Evolutionary conservation across 768 basidiomycete genomes (phyloP).

Genomic region (Phaffia tasmanica): DNA sequence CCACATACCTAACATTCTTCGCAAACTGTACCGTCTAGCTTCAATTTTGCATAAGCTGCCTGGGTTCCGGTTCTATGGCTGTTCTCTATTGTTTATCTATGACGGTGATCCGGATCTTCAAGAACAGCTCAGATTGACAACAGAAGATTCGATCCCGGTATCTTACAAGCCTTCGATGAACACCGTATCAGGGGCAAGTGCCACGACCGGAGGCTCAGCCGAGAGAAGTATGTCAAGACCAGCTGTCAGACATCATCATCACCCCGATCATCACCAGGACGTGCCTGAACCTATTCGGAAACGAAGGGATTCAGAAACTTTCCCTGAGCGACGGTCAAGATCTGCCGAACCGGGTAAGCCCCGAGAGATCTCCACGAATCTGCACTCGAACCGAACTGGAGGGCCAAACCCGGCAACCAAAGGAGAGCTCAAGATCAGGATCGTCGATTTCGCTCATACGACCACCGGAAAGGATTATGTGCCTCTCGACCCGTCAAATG

Average conservation of each 20-base stretch:
- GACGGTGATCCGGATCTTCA: slow-evolving; percentile 88
- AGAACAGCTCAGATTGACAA: slow-evolving; percentile 41
- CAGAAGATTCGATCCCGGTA: slow-evolving; percentile 15
- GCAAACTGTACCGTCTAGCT: slow-evolving; percentile 87
- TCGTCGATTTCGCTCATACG: slow-evolving; percentile 98
- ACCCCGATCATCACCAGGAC: slow-evolving; percentile 26
- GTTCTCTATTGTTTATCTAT: slow-evolving; percentile 90
- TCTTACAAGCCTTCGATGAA: slow-evolving; percentile 1
- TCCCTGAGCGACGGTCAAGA: slow-evolving; percentile 19
- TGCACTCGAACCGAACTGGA: not conserved
- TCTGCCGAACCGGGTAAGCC: slow-evolving; percentile 21
- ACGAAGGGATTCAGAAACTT: slow-evolving; percentile 2
- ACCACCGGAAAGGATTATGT: slow-evolving; percentile 90
- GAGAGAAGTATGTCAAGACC: too few relatives aligned
- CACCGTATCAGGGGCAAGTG: not conserved
- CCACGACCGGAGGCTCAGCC: too few relatives aligned
- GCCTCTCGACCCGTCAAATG: slow-evolving; percentile 43
- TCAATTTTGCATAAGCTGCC: slow-evolving; percentile 76
- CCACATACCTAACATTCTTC: slow-evolving; percentile 81
- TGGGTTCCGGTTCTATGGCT: slow-evolving; percentile 98
- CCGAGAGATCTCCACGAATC: slow-evolving; percentile 11
- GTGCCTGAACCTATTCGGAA: slow-evolving; percentile 14
- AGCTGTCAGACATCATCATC: slow-evolving; percentile 5
- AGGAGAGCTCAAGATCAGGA: slow-evolving; percentile 87
- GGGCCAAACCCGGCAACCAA: slow-evolving; percentile 1